Evolutionary conservation across 2,329 filamentous ascomycete genomes (phyloP).

Genomic region (Taxawa tesnikishii): DNA sequence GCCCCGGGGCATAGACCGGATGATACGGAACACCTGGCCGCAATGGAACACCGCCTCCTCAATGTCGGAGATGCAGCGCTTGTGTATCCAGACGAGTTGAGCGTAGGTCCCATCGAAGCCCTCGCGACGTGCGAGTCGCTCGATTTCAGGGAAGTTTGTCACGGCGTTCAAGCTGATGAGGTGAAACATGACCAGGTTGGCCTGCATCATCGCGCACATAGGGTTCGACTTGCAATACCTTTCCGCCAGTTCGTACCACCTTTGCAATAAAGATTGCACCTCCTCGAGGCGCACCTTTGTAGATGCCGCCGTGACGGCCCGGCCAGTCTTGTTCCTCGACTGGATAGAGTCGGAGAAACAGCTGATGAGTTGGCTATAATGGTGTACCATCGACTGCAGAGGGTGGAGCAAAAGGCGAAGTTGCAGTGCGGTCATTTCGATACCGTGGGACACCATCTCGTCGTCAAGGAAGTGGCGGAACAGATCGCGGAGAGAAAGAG

Average conservation of each 20-base stretch:
- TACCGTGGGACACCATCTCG: slow-evolving; percentile 41
- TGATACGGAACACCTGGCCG: slow-evolving; percentile 52
- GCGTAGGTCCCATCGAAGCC: slow-evolving; percentile 43
- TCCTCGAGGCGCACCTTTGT: slow-evolving; percentile 51
- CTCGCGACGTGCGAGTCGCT: slow-evolving; percentile 52
- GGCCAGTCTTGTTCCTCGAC: slow-evolving; percentile 28
- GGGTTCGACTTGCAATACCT: slow-evolving; percentile 43
- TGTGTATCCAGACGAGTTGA: slow-evolving; percentile 42
- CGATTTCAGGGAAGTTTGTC: slow-evolving; percentile 55
- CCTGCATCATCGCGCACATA: slow-evolving; percentile 47
- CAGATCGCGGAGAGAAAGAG: slow-evolving; percentile 49
- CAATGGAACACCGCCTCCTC: slow-evolving; percentile 56
- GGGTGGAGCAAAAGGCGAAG: slow-evolving; percentile 57
- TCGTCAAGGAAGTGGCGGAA: slow-evolving; percentile 58
- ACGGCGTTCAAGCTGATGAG: slow-evolving; percentile 58
- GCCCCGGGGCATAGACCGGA: slow-evolving; percentile 47
- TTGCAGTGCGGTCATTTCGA: slow-evolving; percentile 43
- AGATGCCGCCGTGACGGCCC: slow-evolving; percentile 45
- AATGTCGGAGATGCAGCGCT: slow-evolving; percentile 50
- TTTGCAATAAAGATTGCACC: slow-evolving; percentile 49
- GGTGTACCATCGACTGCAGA: slow-evolving; percentile 51
- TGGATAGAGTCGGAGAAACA: slow-evolving; percentile 48
- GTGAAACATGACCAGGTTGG: slow-evolving; percentile 58
- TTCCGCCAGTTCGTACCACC: slow-evolving; percentile 56
- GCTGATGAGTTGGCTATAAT: slow-evolving; percentile 51